Conservation (phyloP, 257 asterid species). For the Scutellaria galericulata region DNA sequence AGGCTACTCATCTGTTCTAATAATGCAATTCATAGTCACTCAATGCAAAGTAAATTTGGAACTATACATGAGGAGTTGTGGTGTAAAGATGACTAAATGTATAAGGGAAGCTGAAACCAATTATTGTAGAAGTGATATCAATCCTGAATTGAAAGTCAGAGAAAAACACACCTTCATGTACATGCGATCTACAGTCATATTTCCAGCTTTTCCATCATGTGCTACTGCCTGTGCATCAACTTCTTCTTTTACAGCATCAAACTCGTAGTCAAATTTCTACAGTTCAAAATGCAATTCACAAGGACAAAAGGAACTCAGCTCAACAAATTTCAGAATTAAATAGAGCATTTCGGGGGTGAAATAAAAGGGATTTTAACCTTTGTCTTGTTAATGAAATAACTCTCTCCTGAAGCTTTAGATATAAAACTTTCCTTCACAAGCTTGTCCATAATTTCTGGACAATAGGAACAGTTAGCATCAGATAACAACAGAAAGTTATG, state of each 20-base stretch:
- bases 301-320: slow-evolving; percentile 23
- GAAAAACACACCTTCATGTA: slow-evolving; percentile 75
- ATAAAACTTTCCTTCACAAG: slow-evolving; percentile 65
- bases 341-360: slow-evolving; percentile 1
- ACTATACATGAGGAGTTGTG: too few species aligned
- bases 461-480: slow-evolving; percentile 36
- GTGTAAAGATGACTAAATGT: too few species aligned
- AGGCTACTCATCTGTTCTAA: background rate
- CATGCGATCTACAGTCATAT: slow-evolving; percentile 52
- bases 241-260: slow-evolving; percentile 88
- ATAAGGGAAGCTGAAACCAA: too few species aligned
- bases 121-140: background rate
- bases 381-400: slow-evolving; percentile 57
- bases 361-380: slow-evolving; percentile 50
- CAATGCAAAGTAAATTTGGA: too few species aligned
- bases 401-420: slow-evolving; percentile 62
- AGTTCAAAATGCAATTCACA: slow-evolving; percentile 27
- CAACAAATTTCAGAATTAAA: slow-evolving; percentile 24
- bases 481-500: slow-evolving; percentile 25
- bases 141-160: slow-evolving; percentile 7
- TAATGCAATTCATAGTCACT: too few species aligned
- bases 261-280: slow-evolving; percentile 65
- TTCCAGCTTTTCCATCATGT: slow-evolving; percentile 44
- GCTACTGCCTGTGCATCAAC: slow-evolving; percentile 39
- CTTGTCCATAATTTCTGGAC: slow-evolving; percentile 74